Evolutionary conservation across 495 filamentous ascomycete species (phyloP).

Genomic region (Talaromyces liani): DNA sequence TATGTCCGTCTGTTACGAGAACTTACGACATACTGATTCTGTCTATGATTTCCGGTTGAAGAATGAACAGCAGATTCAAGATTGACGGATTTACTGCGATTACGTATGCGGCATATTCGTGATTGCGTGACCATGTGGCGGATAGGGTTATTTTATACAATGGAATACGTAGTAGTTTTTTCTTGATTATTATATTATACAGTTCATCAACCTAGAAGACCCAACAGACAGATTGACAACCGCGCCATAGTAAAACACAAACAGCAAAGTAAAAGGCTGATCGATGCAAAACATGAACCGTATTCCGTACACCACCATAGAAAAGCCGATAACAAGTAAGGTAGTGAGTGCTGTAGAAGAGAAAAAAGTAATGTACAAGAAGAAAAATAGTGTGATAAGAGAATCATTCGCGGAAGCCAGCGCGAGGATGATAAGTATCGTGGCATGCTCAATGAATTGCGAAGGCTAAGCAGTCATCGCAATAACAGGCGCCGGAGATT

Average conservation of each 20-base stretch:
- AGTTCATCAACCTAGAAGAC: background rate
- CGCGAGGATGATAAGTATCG: background rate
- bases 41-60: no score
- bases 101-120: background rate
- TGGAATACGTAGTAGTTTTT: background rate
- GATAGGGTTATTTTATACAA: background rate
- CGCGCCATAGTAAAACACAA: background rate
- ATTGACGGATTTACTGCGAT: background rate
- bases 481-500: constrained; percentile 40
- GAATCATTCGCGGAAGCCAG: constrained; percentile 5
- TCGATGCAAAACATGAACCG: background rate
- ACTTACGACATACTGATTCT: no score
- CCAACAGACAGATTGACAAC: background rate
- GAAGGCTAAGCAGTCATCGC: constrained; percentile 30
- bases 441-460: background rate
- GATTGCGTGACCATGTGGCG: background rate
- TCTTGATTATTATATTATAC: background rate
- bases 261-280: background rate
- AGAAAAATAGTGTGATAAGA: constrained; percentile 17
- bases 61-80: background rate
- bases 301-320: background rate
- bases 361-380: constrained; percentile 12
- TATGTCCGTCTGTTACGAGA: background rate
- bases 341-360: constrained; percentile 10
- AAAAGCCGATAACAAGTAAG: constrained; percentile 17